Evolutionary conservation across 2,329 filamentous ascomycete species (phyloP).

Genomic region (Lomentospora prolificans): DNA sequence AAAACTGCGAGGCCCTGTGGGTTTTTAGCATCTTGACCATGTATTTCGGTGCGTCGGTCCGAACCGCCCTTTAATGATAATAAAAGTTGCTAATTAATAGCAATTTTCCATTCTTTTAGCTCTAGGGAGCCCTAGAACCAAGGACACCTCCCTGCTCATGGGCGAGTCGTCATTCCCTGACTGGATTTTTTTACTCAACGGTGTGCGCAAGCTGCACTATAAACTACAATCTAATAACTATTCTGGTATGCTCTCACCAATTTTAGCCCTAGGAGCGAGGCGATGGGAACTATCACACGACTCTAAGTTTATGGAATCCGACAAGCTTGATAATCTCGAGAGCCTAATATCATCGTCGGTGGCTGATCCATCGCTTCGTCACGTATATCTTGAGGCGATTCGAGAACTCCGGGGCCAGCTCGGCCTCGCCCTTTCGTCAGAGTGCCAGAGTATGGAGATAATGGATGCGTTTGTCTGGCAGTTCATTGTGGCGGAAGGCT

Average conservation of each 20-base stretch:
- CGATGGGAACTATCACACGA: background rate
- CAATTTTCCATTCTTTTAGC: background rate
- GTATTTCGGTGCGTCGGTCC: slow-evolving; percentile 18
- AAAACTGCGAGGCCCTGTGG: slow-evolving; percentile 17
- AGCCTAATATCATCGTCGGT: background rate
- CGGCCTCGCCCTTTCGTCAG: slow-evolving; percentile 13
- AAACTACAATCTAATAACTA: background rate
- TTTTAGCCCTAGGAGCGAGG: background rate
- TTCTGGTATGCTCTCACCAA: background rate
- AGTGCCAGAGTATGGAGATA: slow-evolving; percentile 19
- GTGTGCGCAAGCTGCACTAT: slow-evolving; percentile 7
- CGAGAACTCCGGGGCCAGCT: slow-evolving; percentile 24
- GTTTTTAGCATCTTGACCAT: slow-evolving; percentile 24
- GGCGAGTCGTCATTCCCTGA: slow-evolving; percentile 10
- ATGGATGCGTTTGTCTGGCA: slow-evolving; percentile 31
- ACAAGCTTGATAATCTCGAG: background rate
- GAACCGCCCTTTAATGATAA: background rate
- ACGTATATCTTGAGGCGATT: slow-evolving; percentile 21
- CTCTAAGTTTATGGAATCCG: background rate
- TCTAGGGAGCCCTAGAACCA: background rate
- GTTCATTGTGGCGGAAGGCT: slow-evolving; percentile 24
- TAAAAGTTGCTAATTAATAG: background rate
- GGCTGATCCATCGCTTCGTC: background rate
- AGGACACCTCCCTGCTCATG: background rate
- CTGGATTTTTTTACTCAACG: slow-evolving; percentile 15